A percentile compares a stretch with the other conserved stretches of the same genome.
Evolutionary conservation across 345 rosid species (phyloP).

Genomic region (Dipteronia dyeriana): DNA sequence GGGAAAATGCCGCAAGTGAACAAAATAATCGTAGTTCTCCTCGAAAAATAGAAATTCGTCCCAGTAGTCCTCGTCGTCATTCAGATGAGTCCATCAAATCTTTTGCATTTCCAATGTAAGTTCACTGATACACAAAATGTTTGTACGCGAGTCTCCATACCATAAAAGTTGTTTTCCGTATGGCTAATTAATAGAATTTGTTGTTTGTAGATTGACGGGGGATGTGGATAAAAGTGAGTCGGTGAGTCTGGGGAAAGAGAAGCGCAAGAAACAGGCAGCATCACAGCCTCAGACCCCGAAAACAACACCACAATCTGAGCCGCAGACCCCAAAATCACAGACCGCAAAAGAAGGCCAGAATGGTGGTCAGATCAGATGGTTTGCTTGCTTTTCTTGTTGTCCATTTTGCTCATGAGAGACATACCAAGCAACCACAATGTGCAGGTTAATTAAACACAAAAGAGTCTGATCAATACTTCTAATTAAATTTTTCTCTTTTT

Average conservation of each 20-base stretch:
- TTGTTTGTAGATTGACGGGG: constrained; percentile 46
- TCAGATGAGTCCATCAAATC: constrained; percentile 55
- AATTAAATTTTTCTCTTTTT: not conserved
- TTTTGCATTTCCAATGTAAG: constrained; percentile 90
- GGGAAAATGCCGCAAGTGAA: constrained; percentile 38
- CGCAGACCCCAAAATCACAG: constrained; percentile 32
- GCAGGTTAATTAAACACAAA: not conserved
- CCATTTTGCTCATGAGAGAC: constrained; percentile 20
- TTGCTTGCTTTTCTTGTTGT: constrained; percentile 67
- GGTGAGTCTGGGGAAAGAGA: constrained; percentile 8
- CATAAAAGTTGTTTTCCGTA: not conserved
- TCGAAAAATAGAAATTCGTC: not conserved
- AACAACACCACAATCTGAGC: not conserved
- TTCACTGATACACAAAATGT: not conserved
- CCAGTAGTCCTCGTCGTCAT: constrained; percentile 32
- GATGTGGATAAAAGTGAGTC: constrained; percentile 41
- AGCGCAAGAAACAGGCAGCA: constrained; percentile 21
- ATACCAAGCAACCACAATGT: not conserved
- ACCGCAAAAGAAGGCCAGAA: constrained; percentile 28
- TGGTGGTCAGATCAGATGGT: constrained; percentile 41
- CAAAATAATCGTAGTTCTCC: not conserved
- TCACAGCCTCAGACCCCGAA: constrained; percentile 10
- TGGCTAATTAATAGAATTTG: not conserved
- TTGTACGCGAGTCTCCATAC: too few species aligned
- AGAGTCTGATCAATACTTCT: not conserved